Evolutionary conservation across 208 protist genomes (phyloP).

Genomic region (Acanthamoeba sp.): DNA sequence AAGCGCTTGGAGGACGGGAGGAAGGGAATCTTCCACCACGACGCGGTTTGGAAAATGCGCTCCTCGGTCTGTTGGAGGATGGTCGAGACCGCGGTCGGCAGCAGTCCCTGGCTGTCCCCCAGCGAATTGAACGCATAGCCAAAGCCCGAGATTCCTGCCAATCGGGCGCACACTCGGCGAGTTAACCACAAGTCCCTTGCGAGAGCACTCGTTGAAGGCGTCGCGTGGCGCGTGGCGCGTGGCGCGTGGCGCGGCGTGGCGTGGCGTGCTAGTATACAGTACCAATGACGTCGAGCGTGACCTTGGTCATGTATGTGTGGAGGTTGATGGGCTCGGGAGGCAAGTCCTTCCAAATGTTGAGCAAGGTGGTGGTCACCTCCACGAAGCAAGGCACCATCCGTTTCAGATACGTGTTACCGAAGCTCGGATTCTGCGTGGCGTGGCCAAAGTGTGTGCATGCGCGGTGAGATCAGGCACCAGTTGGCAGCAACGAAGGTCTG

Average conservation of each 20-base stretch:
- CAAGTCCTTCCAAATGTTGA: conserved; percentile 14
- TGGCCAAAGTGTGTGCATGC: neutral
- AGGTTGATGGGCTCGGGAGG: conserved; percentile 40
- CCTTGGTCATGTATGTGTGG: conserved; percentile 54
- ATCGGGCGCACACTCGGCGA: no score
- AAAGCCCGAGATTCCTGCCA: conserved; percentile 24
- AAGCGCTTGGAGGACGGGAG: conserved; percentile 32
- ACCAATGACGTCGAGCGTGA: conserved; percentile 54
- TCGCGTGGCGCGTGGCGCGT: neutral
- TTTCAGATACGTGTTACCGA: conserved; percentile 25
- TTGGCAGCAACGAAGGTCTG: no score
- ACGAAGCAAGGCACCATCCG: conserved; percentile 56
- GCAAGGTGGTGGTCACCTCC: neutral
- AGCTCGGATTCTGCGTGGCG: neutral
- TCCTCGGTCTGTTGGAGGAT: conserved; percentile 21
- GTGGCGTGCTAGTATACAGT: no score
- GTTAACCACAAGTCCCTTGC: neutral
- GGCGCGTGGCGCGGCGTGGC: no score
- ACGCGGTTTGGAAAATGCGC: conserved; percentile 28
- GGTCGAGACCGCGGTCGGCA: neutral
- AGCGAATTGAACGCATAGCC: conserved; percentile 63
- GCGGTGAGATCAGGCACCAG: no score
- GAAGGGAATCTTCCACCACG: conserved; percentile 56
- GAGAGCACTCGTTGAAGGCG: no score
- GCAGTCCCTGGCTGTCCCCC: conserved; percentile 15